Evolutionary conservation across 2,329 filamentous ascomycete genomes (phyloP).

Genomic region (Drechslerella dactyloides): DNA sequence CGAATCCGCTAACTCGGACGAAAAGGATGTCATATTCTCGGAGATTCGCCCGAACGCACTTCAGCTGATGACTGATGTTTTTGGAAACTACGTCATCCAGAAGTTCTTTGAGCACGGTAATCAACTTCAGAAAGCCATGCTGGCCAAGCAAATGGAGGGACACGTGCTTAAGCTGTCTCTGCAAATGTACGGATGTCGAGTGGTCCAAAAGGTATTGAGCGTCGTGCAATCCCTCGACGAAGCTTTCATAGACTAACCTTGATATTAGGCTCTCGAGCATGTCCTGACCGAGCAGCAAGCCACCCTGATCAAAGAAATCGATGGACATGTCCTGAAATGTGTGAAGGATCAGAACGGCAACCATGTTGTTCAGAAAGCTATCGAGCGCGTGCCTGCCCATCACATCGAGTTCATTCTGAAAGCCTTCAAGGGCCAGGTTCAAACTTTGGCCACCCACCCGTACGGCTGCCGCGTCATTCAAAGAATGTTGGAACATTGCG

Average conservation of each 20-base stretch:
- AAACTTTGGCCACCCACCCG: constrained; percentile 74
- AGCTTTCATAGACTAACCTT: constrained; percentile 12
- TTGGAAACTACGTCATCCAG: constrained; percentile 97
- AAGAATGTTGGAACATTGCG: constrained; percentile 83
- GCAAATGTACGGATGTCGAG: constrained; percentile 92
- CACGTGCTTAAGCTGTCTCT: constrained; percentile 79
- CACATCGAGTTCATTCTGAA: constrained; percentile 86
- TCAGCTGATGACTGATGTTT: constrained; percentile 93
- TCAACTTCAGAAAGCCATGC: constrained; percentile 85
- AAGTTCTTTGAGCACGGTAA: constrained; percentile 97
- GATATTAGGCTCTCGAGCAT: constrained; percentile 76
- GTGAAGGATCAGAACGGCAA: constrained; percentile 91
- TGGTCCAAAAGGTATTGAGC: constrained; percentile 81
- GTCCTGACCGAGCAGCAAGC: constrained; percentile 91
- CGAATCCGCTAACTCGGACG: constrained; percentile 89
- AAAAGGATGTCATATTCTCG: constrained; percentile 86
- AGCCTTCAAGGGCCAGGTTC: constrained; percentile 76
- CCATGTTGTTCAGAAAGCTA: constrained; percentile 93
- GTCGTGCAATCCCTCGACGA: neutral
- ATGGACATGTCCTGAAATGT: constrained; percentile 75
- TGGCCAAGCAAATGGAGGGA: constrained; percentile 86
- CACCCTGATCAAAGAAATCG: constrained; percentile 80
- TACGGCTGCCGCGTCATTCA: constrained; percentile 95
- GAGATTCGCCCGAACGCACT: constrained; percentile 85
- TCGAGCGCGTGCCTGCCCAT: constrained; percentile 77